Base-by-base conservation (phyloP, 2,329 filamentous ascomycete genomes). In the Aspergillaceae sp. region DNA sequence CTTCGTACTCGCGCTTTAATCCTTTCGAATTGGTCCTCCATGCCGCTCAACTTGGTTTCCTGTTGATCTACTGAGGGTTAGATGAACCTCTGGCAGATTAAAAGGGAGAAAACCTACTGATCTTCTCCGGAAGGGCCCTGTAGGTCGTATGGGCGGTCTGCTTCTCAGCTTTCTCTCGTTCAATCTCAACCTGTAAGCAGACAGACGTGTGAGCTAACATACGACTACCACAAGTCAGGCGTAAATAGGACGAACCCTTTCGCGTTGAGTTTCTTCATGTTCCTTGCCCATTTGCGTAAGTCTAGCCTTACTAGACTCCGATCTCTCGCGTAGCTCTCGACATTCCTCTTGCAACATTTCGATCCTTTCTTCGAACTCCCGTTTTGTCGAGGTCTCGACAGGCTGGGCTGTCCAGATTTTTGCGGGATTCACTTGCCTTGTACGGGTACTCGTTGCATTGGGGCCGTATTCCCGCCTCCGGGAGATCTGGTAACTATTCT, bases 401-500 rank as follows among this genome's bases (percentile, higher is more conserved):
- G 86, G 83, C 50, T 87, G 82, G 40, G 88, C 81, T 0, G 83
- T 89, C 82, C 92, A 96, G 58, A 78, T 79, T 33, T 62, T 71
- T 4, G 87, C 87, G 2, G 66, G 67, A 10, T 65, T 72, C 9
- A 96, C 69, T 45, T 72, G 71, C 33, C 74, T 78, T 9, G 85
- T 82, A 26, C 75, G 73, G 1, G 86, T 89, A 1, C 87, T 87
- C 41, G 79, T 79, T 9, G 84, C 87, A 41, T 76, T 71, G 1
- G 81, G 77, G 2, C 87, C 88, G 64, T 96, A 96, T 62, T 97
- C 91, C 52, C 74, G 76, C 41, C 91, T 82, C 10, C 86, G 80
- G 4, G 74, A 75, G 43, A 92, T 77, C 19, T 73, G 74, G 63
- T 86, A 90, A 6, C 66, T 69, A 42, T 81, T 76, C 10, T 70